A percentile compares a stretch with the other conserved stretches of the same genome.
Evolutionary conservation across 164 flowering plant genomes (phyloP).

Genomic region (Berberis vulgaris): DNA sequence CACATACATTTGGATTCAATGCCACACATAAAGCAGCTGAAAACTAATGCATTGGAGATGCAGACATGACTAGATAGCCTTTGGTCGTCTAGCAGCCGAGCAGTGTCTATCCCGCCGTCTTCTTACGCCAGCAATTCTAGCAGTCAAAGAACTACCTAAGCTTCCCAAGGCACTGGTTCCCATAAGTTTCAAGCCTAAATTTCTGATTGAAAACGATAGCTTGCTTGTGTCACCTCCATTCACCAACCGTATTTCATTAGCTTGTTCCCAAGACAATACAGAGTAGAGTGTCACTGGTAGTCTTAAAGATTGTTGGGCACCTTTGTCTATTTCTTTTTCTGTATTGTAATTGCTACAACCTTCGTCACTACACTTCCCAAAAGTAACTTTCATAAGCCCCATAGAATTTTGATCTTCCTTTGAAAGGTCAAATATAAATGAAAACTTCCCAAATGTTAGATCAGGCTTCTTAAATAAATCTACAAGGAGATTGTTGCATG

Average conservation of each 20-base stretch:
- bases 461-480: slow-evolving; percentile 70
- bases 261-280: slow-evolving; percentile 53
- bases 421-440: slow-evolving; percentile 50
- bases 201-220: slow-evolving; percentile 28
- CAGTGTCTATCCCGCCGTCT: slow-evolving; percentile 40
- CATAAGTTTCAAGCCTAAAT: slow-evolving; percentile 56
- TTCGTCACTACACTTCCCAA: slow-evolving; percentile 25
- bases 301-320: slow-evolving; percentile 7
- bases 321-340: slow-evolving; percentile 15
- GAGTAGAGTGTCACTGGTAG: slow-evolving; percentile 47
- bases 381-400: slow-evolving; percentile 55
- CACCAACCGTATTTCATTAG: slow-evolving; percentile 33
- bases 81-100: slow-evolving; percentile 10
- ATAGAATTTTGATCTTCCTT: slow-evolving; percentile 42
- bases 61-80: slow-evolving; percentile 3
- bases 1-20: slow-evolving; percentile 1
- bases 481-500: slow-evolving; percentile 35
- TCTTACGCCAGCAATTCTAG: slow-evolving; percentile 43
- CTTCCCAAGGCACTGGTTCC: slow-evolving; percentile 45
- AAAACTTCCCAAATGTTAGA: slow-evolving; percentile 54
- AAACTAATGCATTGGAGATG: slow-evolving; percentile 4
- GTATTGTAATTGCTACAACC: slow-evolving; percentile 6
- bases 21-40: slow-evolving; percentile 8
- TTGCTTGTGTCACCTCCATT: slow-evolving; percentile 35
- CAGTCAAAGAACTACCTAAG: slow-evolving; percentile 30